phyloP scores from a whole-genome alignment of 768 basidiomycete species.

The Lyophyllum semitale region DNA sequence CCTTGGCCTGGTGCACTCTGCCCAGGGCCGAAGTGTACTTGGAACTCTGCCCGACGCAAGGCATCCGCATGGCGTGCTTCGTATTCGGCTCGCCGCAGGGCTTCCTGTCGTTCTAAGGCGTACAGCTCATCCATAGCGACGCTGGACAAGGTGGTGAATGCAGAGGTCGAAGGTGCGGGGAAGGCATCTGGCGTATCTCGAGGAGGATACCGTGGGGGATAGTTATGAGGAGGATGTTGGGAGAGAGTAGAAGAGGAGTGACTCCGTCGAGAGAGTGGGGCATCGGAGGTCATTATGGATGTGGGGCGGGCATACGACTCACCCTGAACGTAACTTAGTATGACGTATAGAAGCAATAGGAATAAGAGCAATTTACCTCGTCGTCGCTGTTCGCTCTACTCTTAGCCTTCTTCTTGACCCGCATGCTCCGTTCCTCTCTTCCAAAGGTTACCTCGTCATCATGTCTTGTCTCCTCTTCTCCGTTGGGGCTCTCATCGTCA shows the following conservation, averaged over 20 bases:
- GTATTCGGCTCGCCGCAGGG: conserved; percentile 82
- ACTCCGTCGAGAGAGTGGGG: conserved; percentile 36
- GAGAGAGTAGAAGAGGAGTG: conserved; percentile 22
- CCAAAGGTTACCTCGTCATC: conserved; percentile 8
- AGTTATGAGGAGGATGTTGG: conserved; percentile 24
- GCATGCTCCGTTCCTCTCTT: conserved; percentile 20
- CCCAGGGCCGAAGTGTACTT: conserved; percentile 48
- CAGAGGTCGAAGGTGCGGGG: conserved; percentile 30
- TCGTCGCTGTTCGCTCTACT: conserved; percentile 82
- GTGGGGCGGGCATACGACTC: conserved; percentile 64
- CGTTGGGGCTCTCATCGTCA: conserved; percentile 6
- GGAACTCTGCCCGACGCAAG: conserved; percentile 70
- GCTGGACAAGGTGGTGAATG: conserved; percentile 70
- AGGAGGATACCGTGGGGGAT: conserved; percentile 23
- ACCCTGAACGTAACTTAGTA: conserved; percentile 31
- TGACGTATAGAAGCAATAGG: conserved; percentile 8
- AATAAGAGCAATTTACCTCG: conserved; percentile 58
- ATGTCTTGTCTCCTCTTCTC: neutral
- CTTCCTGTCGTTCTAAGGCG: conserved; percentile 85
- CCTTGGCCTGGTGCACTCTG: conserved; percentile 16
- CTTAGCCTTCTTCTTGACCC: conserved; percentile 75
- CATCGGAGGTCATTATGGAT: conserved; percentile 46
- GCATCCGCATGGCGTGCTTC: conserved; percentile 76
- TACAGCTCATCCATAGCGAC: conserved; percentile 89
- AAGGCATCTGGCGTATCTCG: conserved; percentile 24